These are phyloP conservation scores for Novakomyces olei DNA, from an alignment of 805 yeast genomes.

Conservation along the genomic window DNA sequence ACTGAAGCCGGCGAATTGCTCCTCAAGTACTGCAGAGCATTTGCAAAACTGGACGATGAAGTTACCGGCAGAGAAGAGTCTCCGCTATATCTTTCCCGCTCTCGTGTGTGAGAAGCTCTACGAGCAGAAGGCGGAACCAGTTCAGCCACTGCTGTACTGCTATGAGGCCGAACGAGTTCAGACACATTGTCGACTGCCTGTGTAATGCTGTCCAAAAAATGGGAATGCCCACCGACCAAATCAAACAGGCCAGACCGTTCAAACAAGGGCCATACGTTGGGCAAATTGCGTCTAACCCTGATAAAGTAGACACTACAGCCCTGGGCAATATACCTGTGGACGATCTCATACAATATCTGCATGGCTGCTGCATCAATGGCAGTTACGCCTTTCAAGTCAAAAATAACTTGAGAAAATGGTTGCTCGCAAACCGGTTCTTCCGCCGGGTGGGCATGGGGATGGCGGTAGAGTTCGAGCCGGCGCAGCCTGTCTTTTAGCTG, in stretches of 20 bases:
- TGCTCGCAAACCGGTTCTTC: background rate
- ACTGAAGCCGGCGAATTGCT: no score
- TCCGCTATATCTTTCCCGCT: no score
- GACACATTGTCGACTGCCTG: no score
- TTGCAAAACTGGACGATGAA: no score
- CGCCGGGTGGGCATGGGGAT: slow-evolving; percentile 1
- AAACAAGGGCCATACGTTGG: background rate
- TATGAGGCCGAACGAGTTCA: no score
- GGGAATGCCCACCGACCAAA: background rate
- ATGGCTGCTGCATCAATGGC: slow-evolving; percentile 1
- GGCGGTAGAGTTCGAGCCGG: slow-evolving; percentile 53
- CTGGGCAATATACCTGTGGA: background rate
- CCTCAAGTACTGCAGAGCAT: no score
- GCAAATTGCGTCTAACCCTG: background rate
- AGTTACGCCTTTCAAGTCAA: slow-evolving; percentile 2
- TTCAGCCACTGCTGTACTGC: no score
- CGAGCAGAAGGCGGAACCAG: no score
- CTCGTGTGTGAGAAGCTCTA: no score
- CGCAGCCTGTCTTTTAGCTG: slow-evolving; percentile 45
- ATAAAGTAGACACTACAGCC: background rate
- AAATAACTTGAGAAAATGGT: no score
- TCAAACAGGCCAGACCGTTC: slow-evolving; percentile 1
- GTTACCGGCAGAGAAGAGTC: no score
- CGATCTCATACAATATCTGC: background rate
- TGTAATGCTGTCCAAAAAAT: background rate